These are phyloP conservation scores for Mollisia scopiformis DNA, from an alignment of 2,329 filamentous ascomycete genomes.

Conservation along the genomic window DNA sequence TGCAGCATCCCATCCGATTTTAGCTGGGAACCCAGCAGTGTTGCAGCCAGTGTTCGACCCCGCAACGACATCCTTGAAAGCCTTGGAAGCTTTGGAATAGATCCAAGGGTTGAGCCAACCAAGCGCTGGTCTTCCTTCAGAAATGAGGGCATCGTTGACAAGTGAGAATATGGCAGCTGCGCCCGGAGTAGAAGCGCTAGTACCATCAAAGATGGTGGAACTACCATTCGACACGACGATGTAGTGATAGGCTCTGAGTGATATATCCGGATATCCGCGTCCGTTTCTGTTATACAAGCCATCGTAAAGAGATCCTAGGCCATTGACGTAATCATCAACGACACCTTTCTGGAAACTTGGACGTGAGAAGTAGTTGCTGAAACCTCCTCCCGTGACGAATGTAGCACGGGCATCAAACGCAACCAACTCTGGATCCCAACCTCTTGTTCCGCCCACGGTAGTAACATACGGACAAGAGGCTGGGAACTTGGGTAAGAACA, in stretches of 20 bases:
- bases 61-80: slow-evolving; percentile 45
- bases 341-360: slow-evolving; percentile 48
- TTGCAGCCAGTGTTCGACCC: slow-evolving; percentile 8
- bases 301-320: slow-evolving; percentile 44
- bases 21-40: slow-evolving; percentile 12
- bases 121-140: slow-evolving; percentile 39
- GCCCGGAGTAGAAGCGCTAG: slow-evolving; percentile 57
- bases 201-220: slow-evolving; percentile 19
- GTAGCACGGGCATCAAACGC: slow-evolving; percentile 21
- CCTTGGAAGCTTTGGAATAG: slow-evolving; percentile 50
- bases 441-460: slow-evolving; percentile 56
- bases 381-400: slow-evolving; percentile 48
- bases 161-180: slow-evolving; percentile 61
- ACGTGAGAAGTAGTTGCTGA: slow-evolving; percentile 51
- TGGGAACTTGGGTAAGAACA: slow-evolving; percentile 64
- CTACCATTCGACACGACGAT: slow-evolving; percentile 20
- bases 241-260: slow-evolving; percentile 57
- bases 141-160: slow-evolving; percentile 55
- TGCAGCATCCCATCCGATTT: slow-evolving; percentile 46
- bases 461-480: slow-evolving; percentile 70
- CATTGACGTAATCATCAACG: slow-evolving; percentile 43
- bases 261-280: slow-evolving; percentile 55
- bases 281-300: slow-evolving; percentile 47
- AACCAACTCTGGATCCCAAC: slow-evolving; percentile 17
- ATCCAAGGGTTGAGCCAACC: slow-evolving; percentile 65